Percentiles rank a stretch among this genome's conserved stretches.
Conservation (phyloP, 768 basidiomycete genomes). For the Obba rivulosa region DNA sequence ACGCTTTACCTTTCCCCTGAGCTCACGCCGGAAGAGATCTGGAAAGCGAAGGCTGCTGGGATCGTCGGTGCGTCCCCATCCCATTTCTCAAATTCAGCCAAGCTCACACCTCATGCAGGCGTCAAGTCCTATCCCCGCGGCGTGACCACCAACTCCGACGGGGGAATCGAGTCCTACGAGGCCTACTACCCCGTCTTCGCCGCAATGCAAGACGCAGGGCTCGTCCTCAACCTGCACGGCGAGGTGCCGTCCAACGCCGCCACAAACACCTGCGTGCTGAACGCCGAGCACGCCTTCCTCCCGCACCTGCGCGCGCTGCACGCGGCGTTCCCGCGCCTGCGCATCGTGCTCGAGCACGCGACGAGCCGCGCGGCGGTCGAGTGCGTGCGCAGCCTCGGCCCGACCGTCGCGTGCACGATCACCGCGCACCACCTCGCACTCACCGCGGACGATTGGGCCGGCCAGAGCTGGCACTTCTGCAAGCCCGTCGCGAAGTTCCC, state of each 20-base stretch:
- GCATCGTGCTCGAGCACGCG: slow-evolving; percentile 96
- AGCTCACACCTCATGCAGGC: slow-evolving; percentile 30
- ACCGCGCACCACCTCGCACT: slow-evolving; percentile 94
- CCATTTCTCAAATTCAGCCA: background rate
- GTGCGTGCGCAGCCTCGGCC: slow-evolving; percentile 69
- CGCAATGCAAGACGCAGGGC: slow-evolving; percentile 87
- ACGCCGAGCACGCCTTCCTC: slow-evolving; percentile 87
- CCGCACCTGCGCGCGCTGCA: slow-evolving; percentile 84
- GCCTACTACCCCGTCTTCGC: slow-evolving; percentile 90
- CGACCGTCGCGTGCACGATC: slow-evolving; percentile 92
- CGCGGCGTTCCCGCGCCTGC: slow-evolving; percentile 75
- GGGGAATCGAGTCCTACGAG: slow-evolving; percentile 94
- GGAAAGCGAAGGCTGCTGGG: slow-evolving; percentile 81
- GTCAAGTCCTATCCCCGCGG: slow-evolving; percentile 98
- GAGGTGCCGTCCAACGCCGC: slow-evolving; percentile 87
- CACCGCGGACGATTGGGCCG: slow-evolving; percentile 95
- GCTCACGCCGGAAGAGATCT: slow-evolving; percentile 86
- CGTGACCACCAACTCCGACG: slow-evolving; percentile 95
- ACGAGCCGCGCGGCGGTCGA: slow-evolving; percentile 91
- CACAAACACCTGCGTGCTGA: slow-evolving; percentile 85
- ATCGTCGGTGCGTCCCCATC: slow-evolving; percentile 45
- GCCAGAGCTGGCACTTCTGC: slow-evolving; percentile 93
- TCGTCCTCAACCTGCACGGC: slow-evolving; percentile 96
- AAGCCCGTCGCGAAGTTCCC: slow-evolving; percentile 98
- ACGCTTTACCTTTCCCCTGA: slow-evolving; percentile 92